Conservation (phyloP, 495 filamentous ascomycete species). For the Penicillium coprophilum region DNA sequence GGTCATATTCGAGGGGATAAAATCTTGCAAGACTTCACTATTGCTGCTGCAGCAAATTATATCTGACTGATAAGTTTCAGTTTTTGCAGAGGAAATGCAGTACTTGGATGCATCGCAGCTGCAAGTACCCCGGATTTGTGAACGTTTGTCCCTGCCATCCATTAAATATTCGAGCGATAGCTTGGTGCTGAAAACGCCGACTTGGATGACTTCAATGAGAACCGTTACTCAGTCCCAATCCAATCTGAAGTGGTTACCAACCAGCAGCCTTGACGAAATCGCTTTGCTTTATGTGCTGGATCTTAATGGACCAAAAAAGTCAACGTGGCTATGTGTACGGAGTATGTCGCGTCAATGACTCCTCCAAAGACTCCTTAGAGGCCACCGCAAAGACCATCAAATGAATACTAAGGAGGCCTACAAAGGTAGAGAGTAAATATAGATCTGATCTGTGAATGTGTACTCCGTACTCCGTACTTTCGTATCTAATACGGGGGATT, state of each 20-base stretch:
- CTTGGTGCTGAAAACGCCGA: neutral
- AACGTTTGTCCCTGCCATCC: neutral
- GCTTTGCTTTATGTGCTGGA: too few species aligned
- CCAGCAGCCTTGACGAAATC: too few species aligned
- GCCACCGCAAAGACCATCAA: too few species aligned
- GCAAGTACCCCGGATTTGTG: neutral
- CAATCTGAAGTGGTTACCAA: neutral
- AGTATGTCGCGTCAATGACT: too few species aligned
- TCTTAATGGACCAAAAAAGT: too few species aligned
- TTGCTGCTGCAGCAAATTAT: neutral
- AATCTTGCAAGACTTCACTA: neutral
- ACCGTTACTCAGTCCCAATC: neutral
- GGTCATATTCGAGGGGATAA: neutral
- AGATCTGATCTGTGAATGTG: too few species aligned
- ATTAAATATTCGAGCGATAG: neutral
- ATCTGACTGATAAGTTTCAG: neutral
- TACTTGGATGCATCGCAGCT: neutral
- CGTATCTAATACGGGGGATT: neutral
- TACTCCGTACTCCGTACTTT: too few species aligned
- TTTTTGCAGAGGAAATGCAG: too few species aligned
- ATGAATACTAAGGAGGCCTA: too few species aligned
- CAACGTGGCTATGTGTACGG: too few species aligned
- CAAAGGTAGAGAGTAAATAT: too few species aligned
- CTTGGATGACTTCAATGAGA: neutral
- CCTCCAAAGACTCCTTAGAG: too few species aligned